Evolutionary conservation across 1,139 yeast genomes (phyloP), one percentile per base, ranked within the genome.

Genomic region (Saccharomyces hybrid): DNA sequence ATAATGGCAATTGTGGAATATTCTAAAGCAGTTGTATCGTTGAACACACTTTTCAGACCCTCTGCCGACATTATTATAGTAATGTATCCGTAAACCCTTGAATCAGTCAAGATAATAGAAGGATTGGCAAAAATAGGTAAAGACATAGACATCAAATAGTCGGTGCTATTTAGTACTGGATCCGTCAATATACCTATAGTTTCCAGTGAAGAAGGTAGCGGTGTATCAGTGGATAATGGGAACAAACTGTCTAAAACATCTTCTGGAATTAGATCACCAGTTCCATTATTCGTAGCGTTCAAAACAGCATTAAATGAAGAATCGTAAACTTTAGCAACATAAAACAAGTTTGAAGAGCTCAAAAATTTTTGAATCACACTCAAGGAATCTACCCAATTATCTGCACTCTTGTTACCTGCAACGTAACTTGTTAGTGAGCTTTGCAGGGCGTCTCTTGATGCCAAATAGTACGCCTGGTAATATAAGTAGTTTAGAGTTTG

Each of bases 91-190:
- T 85, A 79, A 5, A 87, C 74, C 19, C 79, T 75, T 3, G 86
- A 83, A 16, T 78, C 73, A 29, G 78, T 72, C 27, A 86, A 70
- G 52, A 88, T 74, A 27, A 88, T 84, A 4, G 96, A 86, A 13
- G 85, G 78, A 64, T 87, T 86, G n/a, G 89, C 81, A 64, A 77
- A 82, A 1, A 90, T 79, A 0, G 97, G 95, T 5, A 89, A 62
- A 46, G 73, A 71, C 70, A 63, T 71, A 27, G 78, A 75, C 71
- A 75, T 67, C 23, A 73, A 59, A 52, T 68, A 73, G 3, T 57
- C 54, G 50, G 70, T 61, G 34, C 70, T 72, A 61, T 81, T 79
- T 29, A 73, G 55, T 1, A 80, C 72, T 0, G 93, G 93, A 1
- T 90, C 90, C 0, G 82, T 73, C 42, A 84, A 67, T 61, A 79